These are phyloP conservation scores for Fabrea salina DNA, from an alignment of 169 alveolate species.

Conservation along the genomic window DNA sequence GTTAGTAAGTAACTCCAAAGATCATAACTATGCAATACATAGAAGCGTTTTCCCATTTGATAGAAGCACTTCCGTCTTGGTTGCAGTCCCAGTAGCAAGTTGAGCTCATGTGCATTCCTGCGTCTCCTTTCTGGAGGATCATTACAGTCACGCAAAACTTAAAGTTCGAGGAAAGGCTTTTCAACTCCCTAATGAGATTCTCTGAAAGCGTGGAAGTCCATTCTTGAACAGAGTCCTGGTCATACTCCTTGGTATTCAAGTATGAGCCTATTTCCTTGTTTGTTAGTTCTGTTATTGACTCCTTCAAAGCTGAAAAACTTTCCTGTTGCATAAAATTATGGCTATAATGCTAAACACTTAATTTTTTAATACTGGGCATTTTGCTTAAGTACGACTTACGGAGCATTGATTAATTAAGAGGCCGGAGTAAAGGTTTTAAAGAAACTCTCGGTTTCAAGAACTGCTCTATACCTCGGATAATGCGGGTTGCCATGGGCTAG, in stretches of 20 bases:
- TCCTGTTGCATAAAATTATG: conserved; percentile 16
- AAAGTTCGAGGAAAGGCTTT: conserved; percentile 57
- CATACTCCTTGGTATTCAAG: neutral
- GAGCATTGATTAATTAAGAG: too few relatives aligned
- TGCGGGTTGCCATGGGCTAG: neutral
- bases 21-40: conserved; percentile 73
- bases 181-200: conserved; percentile 39
- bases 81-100: conserved; percentile 85
- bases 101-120: conserved; percentile 78
- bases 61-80: conserved; percentile 79
- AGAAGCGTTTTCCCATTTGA: conserved; percentile 70
- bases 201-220: conserved; percentile 58
- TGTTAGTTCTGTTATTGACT: neutral
- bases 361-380: too few relatives aligned
- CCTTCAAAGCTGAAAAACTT: neutral
- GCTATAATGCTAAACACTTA: too few relatives aligned
- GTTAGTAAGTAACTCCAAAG: conserved; percentile 53
- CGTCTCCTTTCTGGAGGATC: conserved; percentile 73
- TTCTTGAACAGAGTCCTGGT: conserved; percentile 17
- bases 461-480: neutral
- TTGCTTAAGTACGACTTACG: too few relatives aligned
- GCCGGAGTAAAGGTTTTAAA: neutral
- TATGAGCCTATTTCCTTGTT: neutral
- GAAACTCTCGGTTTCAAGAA: conserved; percentile 2
- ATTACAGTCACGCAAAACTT: conserved; percentile 70